Evolutionary conservation across 257 asterid genomes (phyloP).

Genomic region (Plantago ovata): DNA sequence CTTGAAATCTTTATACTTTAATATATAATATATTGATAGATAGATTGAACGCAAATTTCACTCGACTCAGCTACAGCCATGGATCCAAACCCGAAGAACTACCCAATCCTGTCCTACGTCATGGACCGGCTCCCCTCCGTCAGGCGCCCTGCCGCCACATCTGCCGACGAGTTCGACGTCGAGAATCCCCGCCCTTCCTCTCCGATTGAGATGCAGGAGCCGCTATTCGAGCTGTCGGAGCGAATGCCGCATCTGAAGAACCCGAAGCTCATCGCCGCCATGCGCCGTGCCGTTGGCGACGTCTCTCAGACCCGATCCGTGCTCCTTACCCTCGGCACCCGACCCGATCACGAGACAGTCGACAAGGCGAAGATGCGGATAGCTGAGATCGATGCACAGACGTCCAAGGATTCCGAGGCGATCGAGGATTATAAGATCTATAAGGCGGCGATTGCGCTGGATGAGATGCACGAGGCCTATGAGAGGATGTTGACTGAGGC

Average conservation of each 20-base stretch:
- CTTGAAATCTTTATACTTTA: too few species aligned
- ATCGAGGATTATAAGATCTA: constrained; percentile 43
- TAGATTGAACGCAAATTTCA: too few species aligned
- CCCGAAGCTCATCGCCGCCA: constrained; percentile 57
- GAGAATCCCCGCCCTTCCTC: constrained; percentile 51
- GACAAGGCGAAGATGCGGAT: constrained; percentile 60
- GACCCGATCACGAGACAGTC: constrained; percentile 90
- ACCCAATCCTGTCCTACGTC: constrained; percentile 85
- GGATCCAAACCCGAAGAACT: constrained; percentile 84
- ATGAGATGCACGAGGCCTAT: constrained; percentile 80
- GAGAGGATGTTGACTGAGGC: constrained; percentile 75
- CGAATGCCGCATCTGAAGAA: constrained; percentile 78
- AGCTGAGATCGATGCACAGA: constrained; percentile 46
- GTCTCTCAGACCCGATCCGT: constrained; percentile 72
- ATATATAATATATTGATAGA: too few species aligned
- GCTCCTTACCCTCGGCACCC: constrained; percentile 60
- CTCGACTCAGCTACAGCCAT: constrained; percentile 21
- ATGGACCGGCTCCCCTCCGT: constrained; percentile 70
- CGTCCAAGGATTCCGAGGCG: constrained; percentile 36
- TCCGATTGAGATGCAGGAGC: constrained; percentile 35
- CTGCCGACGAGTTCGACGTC: constrained; percentile 48
- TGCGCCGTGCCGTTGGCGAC: constrained; percentile 74
- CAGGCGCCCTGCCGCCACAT: constrained; percentile 37
- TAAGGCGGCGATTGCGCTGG: constrained; percentile 66
- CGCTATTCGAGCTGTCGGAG: constrained; percentile 78